Evolutionary conservation across 2,329 filamentous ascomycete genomes (phyloP).

Genomic region (Fusarium vanettenii): DNA sequence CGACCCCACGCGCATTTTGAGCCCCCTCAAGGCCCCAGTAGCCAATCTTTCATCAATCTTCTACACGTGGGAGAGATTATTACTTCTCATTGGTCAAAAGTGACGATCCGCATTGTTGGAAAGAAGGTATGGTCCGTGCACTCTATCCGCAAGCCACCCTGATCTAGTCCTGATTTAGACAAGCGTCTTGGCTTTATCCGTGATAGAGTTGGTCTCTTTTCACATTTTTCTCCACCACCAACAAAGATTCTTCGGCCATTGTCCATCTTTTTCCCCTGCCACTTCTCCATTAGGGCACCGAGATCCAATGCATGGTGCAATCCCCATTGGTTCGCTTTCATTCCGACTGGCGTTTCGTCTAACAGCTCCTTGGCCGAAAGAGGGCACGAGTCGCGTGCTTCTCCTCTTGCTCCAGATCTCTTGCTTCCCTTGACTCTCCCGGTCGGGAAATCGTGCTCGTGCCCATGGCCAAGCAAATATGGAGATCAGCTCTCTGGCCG

Average conservation of each 20-base stretch:
- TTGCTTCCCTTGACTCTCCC: not conserved
- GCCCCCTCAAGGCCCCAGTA: slow-evolving; percentile 18
- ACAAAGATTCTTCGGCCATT: not conserved
- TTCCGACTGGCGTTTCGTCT: slow-evolving; percentile 7
- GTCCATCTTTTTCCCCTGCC: not conserved
- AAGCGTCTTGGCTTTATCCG: slow-evolving; percentile 34
- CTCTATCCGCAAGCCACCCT: slow-evolving; percentile 8
- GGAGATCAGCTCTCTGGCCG: not conserved
- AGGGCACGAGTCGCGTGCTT: slow-evolving; percentile 37
- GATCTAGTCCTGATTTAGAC: slow-evolving; percentile 7
- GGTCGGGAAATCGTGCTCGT: not conserved
- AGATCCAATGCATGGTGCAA: slow-evolving; percentile 17
- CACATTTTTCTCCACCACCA: not conserved
- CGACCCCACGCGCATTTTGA: not conserved
- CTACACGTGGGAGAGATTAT: slow-evolving; percentile 31
- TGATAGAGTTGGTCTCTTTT: slow-evolving; percentile 36
- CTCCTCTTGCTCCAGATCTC: not conserved
- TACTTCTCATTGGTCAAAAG: slow-evolving; percentile 7
- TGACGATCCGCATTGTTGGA: slow-evolving; percentile 1
- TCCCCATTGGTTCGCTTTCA: slow-evolving; percentile 21
- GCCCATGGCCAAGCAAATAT: not conserved
- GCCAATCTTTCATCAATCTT: slow-evolving; percentile 37
- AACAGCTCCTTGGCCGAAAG: slow-evolving; percentile 7
- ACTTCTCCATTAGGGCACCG: slow-evolving; percentile 20
- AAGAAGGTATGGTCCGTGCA: slow-evolving; percentile 5